These are phyloP conservation scores for Tolypocladium pustulatum DNA, from an alignment of 2,329 filamentous ascomycete genomes.

Conservation along the genomic window DNA sequence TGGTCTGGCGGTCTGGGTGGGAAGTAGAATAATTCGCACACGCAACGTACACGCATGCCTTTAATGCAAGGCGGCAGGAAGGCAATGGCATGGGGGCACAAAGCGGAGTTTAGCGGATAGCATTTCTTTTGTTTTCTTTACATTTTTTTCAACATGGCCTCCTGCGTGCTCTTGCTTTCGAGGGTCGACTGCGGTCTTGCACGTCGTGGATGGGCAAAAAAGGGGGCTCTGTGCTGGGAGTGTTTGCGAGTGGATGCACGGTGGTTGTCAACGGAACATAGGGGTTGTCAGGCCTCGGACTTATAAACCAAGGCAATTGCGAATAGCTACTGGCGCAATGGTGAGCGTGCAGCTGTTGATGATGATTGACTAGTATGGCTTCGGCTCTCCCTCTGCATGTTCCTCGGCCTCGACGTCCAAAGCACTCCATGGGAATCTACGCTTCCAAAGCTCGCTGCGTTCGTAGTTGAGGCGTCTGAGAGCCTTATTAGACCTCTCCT, in stretches of 20 bases:
- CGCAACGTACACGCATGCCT: conserved; percentile 1
- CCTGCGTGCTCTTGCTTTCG: not conserved
- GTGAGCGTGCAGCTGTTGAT: not conserved
- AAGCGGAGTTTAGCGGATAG: conserved; percentile 6
- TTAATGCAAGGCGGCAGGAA: not conserved
- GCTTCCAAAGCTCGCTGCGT: too few relatives aligned
- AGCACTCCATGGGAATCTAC: too few relatives aligned
- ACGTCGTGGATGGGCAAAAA: not conserved
- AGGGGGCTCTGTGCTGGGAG: not conserved
- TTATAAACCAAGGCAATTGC: not conserved
- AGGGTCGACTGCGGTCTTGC: not conserved
- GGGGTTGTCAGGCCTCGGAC: not conserved
- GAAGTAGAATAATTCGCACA: conserved; percentile 4
- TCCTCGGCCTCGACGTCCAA: too few relatives aligned
- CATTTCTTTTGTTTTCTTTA: conserved; percentile 3
- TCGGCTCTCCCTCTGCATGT: too few relatives aligned
- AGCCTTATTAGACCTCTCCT: too few relatives aligned
- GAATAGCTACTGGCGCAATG: not conserved
- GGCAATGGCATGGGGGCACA: not conserved
- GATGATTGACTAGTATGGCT: not conserved
- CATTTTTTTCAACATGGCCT: conserved; percentile 1
- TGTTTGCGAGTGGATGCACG: not conserved
- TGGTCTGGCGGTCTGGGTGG: not conserved
- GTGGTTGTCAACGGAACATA: not conserved
- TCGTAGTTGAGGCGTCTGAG: too few relatives aligned